Evolutionary conservation across 2,329 filamentous ascomycete genomes (phyloP), one percentile per base, ranked within the genome.

Genomic region (Microdochium trichocladiopsis): DNA sequence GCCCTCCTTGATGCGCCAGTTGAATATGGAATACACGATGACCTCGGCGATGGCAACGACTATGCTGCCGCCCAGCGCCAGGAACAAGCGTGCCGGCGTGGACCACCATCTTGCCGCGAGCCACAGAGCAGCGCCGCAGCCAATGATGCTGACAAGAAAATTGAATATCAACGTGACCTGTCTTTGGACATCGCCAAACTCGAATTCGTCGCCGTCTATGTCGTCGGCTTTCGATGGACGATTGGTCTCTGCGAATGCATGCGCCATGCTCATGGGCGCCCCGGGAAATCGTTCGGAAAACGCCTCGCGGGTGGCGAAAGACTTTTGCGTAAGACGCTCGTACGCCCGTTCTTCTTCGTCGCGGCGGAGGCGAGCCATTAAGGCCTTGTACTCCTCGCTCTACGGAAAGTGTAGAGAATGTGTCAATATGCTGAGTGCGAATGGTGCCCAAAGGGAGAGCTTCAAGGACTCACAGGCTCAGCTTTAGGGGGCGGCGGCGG

Each of bases 131-230:
- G 79, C 83, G 2, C 84, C 87, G 50, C 87, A 88, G 47, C 92
- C 89, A 2, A 93, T 73, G 51, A 96, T 88, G 50, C 90, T 95
- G 51, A 96, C 77, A 37, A 96, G 72, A 50, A 97, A 90, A 67
- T 97, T 99, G 61, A 95, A 78, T 50, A 97, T 90, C 8, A 97
- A 75, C 43, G 88, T 84, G 52, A 94, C 72, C 62, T 94, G 90
- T n/a, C 88, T 78, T 65, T 93, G 87, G 1, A 94, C 76, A 55
- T 94, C 88, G 33, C 80, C 78, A 57, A 84, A 85, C 2, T 83
- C 85, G 2, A 87, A 72, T 2, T 86, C 84, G 56, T 90, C 87
- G 57, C 82, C 76, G 58, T 69, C 71, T 5, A 73, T 62, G 53
- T 79, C 79, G 24, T 70, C 68, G 18, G 69, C 64, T 41, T 66